Conservation (phyloP, 2,329 filamentous ascomycete species). For the Dryadomyces quercivorus region DNA sequence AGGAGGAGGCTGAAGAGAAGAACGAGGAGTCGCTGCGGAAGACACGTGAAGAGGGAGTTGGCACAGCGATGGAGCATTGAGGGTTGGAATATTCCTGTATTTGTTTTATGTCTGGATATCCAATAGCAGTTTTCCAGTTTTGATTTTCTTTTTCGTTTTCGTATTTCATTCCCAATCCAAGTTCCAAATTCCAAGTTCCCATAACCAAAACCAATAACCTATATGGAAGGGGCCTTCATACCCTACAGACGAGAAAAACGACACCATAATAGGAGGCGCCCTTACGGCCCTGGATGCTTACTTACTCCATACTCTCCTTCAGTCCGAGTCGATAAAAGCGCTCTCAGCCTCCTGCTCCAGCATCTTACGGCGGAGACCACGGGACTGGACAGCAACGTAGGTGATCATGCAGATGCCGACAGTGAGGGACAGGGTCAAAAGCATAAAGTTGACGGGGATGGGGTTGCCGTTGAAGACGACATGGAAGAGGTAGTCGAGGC, state of each 20-base stretch:
- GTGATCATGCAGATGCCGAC: constrained; percentile 54
- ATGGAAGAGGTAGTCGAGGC: constrained; percentile 67
- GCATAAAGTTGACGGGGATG: constrained; percentile 60
- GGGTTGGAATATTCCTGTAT: not conserved
- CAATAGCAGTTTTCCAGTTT: not conserved
- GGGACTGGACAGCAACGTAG: constrained; percentile 44
- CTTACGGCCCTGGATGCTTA: not conserved
- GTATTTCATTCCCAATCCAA: no score
- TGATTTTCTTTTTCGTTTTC: no score
- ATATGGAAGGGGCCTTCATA: no score
- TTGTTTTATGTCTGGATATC: not conserved
- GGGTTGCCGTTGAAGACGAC: constrained; percentile 59
- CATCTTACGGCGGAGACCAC: constrained; percentile 21
- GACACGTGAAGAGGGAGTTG: constrained; percentile 44
- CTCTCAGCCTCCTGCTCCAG: constrained; percentile 19
- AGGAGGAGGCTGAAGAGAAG: constrained; percentile 50
- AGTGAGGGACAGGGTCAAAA: constrained; percentile 48
- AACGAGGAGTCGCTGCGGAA: constrained; percentile 41
- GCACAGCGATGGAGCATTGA: constrained; percentile 38
- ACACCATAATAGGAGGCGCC: no score
- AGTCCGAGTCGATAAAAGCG: constrained; percentile 11
- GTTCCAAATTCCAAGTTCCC: no score
- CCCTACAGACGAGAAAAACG: no score
- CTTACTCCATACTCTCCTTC: not conserved
- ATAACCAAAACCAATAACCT: no score